A percentile compares a stretch with the other conserved stretches of the same genome.
phyloP scores from a whole-genome alignment of 1,284 basidiomycete species.

The Tremellales sp. region DNA sequence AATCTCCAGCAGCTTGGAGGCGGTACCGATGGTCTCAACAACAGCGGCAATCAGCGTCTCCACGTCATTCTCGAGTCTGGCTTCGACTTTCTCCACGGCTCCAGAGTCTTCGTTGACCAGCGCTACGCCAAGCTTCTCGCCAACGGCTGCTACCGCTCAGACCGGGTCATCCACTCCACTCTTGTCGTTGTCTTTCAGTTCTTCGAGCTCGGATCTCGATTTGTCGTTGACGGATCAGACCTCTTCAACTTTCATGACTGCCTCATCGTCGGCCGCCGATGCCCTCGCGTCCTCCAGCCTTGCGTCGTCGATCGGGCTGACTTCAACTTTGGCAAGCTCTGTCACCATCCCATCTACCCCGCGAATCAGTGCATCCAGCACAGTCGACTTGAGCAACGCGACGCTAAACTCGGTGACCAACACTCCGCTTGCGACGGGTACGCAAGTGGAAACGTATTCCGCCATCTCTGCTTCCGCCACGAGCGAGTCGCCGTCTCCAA shows the following conservation, averaged over 20 bases:
- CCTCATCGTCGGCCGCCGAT: not conserved
- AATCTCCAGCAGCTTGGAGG: no score
- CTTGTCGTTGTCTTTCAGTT: not conserved
- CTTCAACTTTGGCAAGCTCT: not conserved
- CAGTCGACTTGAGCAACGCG: not conserved
- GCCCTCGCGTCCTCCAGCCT: not conserved
- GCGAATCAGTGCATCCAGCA: not conserved
- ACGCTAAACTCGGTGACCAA: constrained; percentile 10
- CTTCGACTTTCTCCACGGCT: no score
- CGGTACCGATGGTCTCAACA: no score
- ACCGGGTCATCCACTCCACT: not conserved
- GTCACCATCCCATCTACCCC: not conserved
- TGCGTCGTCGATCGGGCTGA: not conserved
- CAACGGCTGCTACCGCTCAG: not conserved
- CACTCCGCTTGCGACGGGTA: constrained; percentile 13
- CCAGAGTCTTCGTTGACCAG: no score
- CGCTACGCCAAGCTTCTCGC: no score
- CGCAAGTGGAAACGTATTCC: constrained; percentile 13
- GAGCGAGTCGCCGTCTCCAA: constrained; percentile 1
- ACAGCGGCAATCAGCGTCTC: no score
- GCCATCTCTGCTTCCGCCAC: constrained; percentile 8
- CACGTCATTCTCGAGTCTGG: no score
- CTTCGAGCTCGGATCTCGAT: not conserved
- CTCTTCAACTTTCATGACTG: not conserved
- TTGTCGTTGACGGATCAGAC: not conserved